Percentiles rank a stretch among this genome's conserved stretches.
Conservation (phyloP, 208 protist species). For the Acanthamoeba triangularis region DNA sequence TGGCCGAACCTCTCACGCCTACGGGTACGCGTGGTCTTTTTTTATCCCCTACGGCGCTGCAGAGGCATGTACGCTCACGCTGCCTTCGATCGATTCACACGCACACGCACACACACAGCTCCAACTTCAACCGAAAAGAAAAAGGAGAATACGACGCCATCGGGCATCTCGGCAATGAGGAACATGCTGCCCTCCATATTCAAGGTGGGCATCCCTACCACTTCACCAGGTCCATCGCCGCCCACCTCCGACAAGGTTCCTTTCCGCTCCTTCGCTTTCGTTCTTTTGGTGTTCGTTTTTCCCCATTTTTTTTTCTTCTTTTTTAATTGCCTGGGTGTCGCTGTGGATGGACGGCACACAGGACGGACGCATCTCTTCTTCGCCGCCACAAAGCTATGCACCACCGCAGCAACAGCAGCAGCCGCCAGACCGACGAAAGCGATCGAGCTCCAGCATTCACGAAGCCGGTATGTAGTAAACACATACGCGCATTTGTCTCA, state of each 20-base stretch:
- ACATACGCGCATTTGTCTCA: no score
- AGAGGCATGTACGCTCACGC: not conserved
- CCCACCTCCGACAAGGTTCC: slow-evolving; percentile 26
- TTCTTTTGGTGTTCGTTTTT: no score
- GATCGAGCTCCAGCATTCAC: not conserved
- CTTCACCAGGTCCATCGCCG: not conserved
- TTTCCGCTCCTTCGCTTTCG: not conserved
- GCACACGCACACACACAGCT: not conserved
- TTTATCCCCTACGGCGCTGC: not conserved
- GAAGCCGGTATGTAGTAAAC: not conserved
- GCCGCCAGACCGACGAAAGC: slow-evolving; percentile 14
- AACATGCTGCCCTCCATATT: slow-evolving; percentile 51
- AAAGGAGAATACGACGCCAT: not conserved
- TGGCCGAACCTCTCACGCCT: slow-evolving; percentile 12
- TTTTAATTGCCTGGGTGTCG: not conserved
- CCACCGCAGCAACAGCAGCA: not conserved
- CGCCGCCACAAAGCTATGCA: not conserved
- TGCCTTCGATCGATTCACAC: not conserved
- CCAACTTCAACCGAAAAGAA: not conserved
- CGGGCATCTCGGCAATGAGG: slow-evolving; percentile 40
- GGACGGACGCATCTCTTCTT: not conserved
- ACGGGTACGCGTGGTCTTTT: not conserved
- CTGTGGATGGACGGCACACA: not conserved
- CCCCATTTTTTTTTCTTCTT: not conserved
- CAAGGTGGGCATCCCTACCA: slow-evolving; percentile 35